Conservation (phyloP, 345 rosid genomes). For the Melaleuca alternifolia region DNA sequence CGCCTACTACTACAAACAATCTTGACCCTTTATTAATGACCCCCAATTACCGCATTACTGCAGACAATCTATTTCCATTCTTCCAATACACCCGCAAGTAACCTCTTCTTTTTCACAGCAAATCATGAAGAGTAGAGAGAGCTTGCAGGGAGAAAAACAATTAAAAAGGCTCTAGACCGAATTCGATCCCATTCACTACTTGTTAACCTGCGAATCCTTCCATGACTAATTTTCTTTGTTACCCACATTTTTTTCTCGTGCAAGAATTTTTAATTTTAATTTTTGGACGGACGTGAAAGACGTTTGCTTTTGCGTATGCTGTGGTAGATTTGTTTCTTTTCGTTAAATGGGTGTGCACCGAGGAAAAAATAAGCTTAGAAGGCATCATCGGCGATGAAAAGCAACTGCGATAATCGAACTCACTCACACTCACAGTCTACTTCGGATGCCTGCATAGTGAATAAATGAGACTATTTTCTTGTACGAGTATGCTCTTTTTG, state of each 20-base stretch:
- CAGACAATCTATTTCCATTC: too few relatives aligned
- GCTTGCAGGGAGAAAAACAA: not conserved
- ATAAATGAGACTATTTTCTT: not conserved
- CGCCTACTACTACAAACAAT: too few relatives aligned
- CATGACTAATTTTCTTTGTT: not conserved
- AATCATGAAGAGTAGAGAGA: not conserved
- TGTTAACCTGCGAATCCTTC: not conserved
- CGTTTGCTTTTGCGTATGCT: not conserved
- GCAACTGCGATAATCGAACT: not conserved
- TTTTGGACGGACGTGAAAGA: not conserved
- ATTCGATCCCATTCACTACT: not conserved
- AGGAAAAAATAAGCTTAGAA: not conserved
- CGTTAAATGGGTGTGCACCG: not conserved
- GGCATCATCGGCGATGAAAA: not conserved
- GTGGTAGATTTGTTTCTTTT: not conserved
- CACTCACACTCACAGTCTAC: not conserved
- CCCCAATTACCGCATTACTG: too few relatives aligned
- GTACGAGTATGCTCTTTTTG: not conserved
- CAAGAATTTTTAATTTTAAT: too few relatives aligned
- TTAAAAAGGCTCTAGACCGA: not conserved
- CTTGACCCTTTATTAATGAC: too few relatives aligned
- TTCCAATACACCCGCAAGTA: not conserved
- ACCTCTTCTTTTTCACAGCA: not conserved
- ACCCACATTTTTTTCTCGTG: not conserved
- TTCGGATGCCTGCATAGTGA: not conserved